Evolutionary conservation across 2,329 filamentous ascomycete genomes (phyloP), one percentile per base, ranked within the genome.

Genomic region (Penicillium sp.): DNA sequence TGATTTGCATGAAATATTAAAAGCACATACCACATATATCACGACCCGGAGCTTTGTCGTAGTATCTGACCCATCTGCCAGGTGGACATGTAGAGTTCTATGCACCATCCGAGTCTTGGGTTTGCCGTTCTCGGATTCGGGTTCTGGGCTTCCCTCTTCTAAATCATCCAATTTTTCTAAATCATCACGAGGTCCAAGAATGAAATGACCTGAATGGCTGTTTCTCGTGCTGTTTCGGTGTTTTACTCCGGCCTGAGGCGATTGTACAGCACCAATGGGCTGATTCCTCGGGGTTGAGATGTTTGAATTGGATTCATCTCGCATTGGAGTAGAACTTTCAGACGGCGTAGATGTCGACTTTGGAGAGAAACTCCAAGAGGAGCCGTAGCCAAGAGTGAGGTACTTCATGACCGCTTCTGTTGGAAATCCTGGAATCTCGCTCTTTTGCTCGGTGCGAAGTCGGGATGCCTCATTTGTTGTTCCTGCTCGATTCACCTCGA

Each of bases 381-480:
- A 77, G 16, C 78, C 77, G 66, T 81, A 81, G 9, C 78, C 78
- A 22, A 80, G 66, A 22, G 77, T 80, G 31, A 81, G 67, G 59
- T 79, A 77, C 59, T 79, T 81, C 67, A 80, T 76, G 54, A 80
- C 69, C 2, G 70, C 76, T 9, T 79, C 77, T 4, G 77, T 70
- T 25, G 69, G 72, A 60, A 75, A 74, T 4, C 66, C 58, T 17
- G 67, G 62, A 41, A 65, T 64, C 12, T 73, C 69, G 41, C 61
- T 61, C 5, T 62, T 53, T 35, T 63, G 60, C 22, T 67, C 65
- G 28, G 46, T 61, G 45, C 53, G 33, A 37, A 55, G 47, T 30
- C 63, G 58, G 3, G 62, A 60, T 45, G 46, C 58, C 25, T 58
- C 59, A 30, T 59, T 55, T 33, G 56, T 65, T 26, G 56, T 53